Percentiles rank a stretch among this genome's conserved stretches.
phyloP scores from a whole-genome alignment of 176 grass and related monocot genomes.

The Rhynchospora tenuis region DNA sequence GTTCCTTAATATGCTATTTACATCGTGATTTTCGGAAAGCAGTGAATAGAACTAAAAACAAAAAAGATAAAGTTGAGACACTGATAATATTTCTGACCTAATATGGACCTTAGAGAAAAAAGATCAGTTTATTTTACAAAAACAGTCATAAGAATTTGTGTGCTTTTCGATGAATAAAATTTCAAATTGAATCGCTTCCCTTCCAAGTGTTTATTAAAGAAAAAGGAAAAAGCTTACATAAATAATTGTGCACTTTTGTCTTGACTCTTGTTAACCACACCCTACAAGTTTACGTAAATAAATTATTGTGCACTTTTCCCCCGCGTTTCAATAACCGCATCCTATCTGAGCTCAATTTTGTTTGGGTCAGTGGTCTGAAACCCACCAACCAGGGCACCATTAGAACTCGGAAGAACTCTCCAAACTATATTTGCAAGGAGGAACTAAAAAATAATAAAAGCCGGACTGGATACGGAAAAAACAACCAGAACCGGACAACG shows the following conservation, averaged over 20 bases:
- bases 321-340: no score
- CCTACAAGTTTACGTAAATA: no score
- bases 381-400: not conserved
- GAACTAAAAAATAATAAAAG: not conserved
- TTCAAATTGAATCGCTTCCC: not conserved
- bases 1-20: not conserved
- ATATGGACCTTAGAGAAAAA: not conserved
- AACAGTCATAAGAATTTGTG: not conserved
- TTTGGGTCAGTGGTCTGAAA: no score
- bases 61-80: not conserved
- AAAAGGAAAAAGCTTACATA: not conserved
- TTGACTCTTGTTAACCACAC: no score
- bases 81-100: not conserved
- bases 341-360: no score
- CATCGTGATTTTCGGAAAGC: not conserved
- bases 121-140: not conserved
- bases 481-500: not conserved
- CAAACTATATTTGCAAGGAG: not conserved
- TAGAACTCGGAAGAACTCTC: not conserved
- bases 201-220: not conserved
- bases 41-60: not conserved
- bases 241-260: not conserved
- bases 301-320: no score
- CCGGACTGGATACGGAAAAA: no score
- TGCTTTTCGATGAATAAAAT: no score